Evolutionary conservation across 2,329 filamentous ascomycete species (phyloP).

Genomic region (Cladosporium oxysporum): DNA sequence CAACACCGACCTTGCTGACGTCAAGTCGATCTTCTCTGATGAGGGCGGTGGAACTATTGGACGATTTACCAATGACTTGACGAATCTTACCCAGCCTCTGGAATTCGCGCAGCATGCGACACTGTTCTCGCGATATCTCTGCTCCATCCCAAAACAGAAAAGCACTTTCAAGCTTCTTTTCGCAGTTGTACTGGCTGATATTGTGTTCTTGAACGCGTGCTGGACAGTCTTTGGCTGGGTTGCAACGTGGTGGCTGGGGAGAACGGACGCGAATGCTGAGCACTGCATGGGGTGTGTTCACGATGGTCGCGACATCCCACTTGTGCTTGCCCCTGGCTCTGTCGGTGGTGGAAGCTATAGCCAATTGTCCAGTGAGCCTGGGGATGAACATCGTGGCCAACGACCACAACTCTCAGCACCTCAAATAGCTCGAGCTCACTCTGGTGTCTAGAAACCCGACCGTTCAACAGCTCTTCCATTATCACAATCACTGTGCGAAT

Average conservation of each 20-base stretch:
- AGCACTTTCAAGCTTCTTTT: conserved; percentile 6
- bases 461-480: not conserved
- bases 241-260: conserved; percentile 5
- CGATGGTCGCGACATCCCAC: not conserved
- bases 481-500: not conserved
- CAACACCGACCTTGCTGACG: not conserved
- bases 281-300: conserved; percentile 6
- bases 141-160: conserved; percentile 8
- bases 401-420: not conserved
- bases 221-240: conserved; percentile 7
- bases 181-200: conserved; percentile 2
- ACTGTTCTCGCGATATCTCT: not conserved
- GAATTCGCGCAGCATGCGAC: not conserved
- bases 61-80: not conserved
- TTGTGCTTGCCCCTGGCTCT: not conserved
- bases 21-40: not conserved
- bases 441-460: not conserved
- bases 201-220: not conserved
- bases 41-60: not conserved
- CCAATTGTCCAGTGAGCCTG: not conserved
- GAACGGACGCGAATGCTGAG: not conserved
- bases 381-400: not conserved
- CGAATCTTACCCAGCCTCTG: not conserved
- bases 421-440: not conserved
- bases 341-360: not conserved